These are phyloP conservation scores for Ceratocystiopsis brevicomis DNA, from an alignment of 2,329 filamentous ascomycete species.

Conservation along the genomic window DNA sequence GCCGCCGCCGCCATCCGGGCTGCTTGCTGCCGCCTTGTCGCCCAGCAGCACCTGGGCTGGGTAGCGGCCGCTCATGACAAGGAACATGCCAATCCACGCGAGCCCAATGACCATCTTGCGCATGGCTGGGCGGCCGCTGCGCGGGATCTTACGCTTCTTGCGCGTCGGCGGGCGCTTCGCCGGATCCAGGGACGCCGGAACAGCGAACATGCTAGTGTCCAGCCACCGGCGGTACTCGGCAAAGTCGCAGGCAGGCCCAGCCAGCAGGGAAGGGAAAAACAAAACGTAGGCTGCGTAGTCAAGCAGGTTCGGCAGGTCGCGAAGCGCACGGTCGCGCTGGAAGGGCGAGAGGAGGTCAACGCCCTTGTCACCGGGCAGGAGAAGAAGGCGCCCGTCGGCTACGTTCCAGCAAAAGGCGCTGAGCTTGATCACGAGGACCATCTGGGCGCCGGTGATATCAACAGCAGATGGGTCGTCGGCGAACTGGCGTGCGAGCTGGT, in stretches of 20 bases:
- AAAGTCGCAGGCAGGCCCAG: constrained; percentile 85
- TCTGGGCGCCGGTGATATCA: constrained; percentile 89
- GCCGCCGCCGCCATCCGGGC: constrained; percentile 44
- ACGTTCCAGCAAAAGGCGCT: constrained; percentile 96
- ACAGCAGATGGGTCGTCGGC: constrained; percentile 44
- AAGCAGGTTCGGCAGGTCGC: constrained; percentile 52
- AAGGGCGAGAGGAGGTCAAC: constrained; percentile 46
- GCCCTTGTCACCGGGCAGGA: constrained; percentile 40
- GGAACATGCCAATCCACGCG: constrained; percentile 60
- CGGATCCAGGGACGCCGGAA: constrained; percentile 64
- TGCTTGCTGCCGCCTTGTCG: constrained; percentile 41
- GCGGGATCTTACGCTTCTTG: constrained; percentile 80
- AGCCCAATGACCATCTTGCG: constrained; percentile 58
- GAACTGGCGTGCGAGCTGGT: constrained; percentile 67
- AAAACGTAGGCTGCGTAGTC: constrained; percentile 83
- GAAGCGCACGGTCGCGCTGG: constrained; percentile 66
- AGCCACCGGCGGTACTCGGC: constrained; percentile 85
- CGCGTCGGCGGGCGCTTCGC: constrained; percentile 69
- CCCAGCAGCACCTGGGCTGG: constrained; percentile 36
- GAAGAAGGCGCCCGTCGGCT: constrained; percentile 51
- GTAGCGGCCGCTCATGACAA: constrained; percentile 34
- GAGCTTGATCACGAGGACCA: constrained; percentile 97
- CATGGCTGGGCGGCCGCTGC: constrained; percentile 69
- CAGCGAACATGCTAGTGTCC: constrained; percentile 83
- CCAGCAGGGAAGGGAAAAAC: constrained; percentile 85